Conservation (phyloP, 2,329 filamentous ascomycete genomes). For the Sporothrix sp. region DNA sequence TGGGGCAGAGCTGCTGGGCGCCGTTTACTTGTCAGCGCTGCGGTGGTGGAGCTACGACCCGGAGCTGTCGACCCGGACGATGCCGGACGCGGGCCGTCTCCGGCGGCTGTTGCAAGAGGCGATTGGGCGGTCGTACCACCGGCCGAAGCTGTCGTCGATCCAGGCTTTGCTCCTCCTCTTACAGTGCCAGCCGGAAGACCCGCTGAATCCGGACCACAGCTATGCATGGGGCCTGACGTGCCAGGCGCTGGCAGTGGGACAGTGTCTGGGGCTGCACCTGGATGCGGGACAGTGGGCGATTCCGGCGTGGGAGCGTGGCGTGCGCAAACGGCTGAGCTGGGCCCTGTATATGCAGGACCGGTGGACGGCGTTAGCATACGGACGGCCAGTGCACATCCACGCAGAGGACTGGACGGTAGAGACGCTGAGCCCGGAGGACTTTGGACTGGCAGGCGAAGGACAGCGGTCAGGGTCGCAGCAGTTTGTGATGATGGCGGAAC, state of each 20-base stretch:
- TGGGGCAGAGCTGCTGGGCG: conserved; percentile 41
- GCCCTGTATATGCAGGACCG: conserved; percentile 52
- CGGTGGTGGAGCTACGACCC: conserved; percentile 46
- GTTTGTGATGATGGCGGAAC: conserved; percentile 37
- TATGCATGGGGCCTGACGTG: conserved; percentile 32
- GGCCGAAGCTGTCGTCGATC: conserved; percentile 33
- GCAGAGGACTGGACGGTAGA: conserved; percentile 40
- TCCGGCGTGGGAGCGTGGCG: conserved; percentile 45
- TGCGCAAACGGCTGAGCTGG: conserved; percentile 50
- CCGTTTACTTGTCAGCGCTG: conserved; percentile 45
- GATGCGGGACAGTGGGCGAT: conserved; percentile 48
- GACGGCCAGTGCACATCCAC: conserved; percentile 41
- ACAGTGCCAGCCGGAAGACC: conserved; percentile 27
- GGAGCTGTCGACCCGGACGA: conserved; percentile 29
- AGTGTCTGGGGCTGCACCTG: conserved; percentile 44
- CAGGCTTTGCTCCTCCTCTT: conserved; percentile 35
- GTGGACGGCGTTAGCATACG: conserved; percentile 44
- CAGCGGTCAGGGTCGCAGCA: no score
- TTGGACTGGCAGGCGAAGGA: no score
- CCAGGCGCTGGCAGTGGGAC: conserved; percentile 39
- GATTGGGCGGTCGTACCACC: conserved; percentile 27
- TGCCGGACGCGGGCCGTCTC: conserved; percentile 27
- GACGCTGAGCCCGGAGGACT: no score
- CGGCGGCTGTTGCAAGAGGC: conserved; percentile 26
- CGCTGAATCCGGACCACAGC: conserved; percentile 27